These are phyloP conservation scores for Kwoniella heveanensis DNA, from an alignment of 768 basidiomycete species.

Conservation along the genomic window DNA sequence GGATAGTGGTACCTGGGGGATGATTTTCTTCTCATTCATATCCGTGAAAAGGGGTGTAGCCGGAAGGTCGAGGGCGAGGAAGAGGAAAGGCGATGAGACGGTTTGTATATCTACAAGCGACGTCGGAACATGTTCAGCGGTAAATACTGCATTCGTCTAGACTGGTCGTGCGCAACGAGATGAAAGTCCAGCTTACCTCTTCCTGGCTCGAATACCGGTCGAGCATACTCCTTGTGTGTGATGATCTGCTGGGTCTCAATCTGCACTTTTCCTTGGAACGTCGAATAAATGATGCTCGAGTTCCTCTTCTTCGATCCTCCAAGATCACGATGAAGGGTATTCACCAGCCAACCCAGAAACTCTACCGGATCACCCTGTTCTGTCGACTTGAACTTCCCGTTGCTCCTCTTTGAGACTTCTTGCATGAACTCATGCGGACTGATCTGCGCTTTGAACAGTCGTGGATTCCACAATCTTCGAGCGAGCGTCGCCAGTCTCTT, in stretches of 20 bases:
- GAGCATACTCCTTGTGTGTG: constrained; percentile 75
- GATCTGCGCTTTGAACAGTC: constrained; percentile 95
- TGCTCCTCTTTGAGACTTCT: constrained; percentile 86
- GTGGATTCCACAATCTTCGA: constrained; percentile 94
- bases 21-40: constrained; percentile 94
- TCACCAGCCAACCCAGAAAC: constrained; percentile 92
- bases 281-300: constrained; percentile 88
- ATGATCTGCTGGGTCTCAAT: constrained; percentile 92
- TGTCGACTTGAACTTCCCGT: constrained; percentile 87
- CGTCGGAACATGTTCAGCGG: too few relatives aligned
- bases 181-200: constrained; percentile 70
- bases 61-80: constrained; percentile 92
- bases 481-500: constrained; percentile 82
- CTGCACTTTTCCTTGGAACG: constrained; percentile 91
- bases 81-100: constrained; percentile 84
- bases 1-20: constrained; percentile 92
- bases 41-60: constrained; percentile 98
- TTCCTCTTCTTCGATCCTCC: constrained; percentile 91
- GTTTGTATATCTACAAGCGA: constrained; percentile 82
- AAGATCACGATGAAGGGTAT: constrained; percentile 86
- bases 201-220: constrained; percentile 90
- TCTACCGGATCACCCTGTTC: constrained; percentile 95
- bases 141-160: too few relatives aligned
- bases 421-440: constrained; percentile 98
- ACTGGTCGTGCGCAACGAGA: too few relatives aligned